Conservation (phyloP, 345 rosid species). For the Kernera saxatilis region DNA sequence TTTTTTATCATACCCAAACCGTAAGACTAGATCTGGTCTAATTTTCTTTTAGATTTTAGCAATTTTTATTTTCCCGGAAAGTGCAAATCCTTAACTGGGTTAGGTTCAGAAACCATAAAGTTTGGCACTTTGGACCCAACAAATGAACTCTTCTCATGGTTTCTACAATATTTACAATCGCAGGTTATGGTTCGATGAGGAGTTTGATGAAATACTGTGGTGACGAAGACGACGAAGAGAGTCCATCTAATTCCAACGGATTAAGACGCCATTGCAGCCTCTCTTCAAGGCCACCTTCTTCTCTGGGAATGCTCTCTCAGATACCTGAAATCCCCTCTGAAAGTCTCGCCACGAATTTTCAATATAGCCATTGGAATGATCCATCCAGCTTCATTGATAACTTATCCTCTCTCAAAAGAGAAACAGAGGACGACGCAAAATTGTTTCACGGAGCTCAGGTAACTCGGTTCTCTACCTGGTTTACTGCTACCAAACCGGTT, state of each 20-base stretch:
- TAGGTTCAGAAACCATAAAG: neutral
- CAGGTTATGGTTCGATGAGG: conserved; percentile 55
- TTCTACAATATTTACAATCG: conserved; percentile 18
- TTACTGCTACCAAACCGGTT: conserved; percentile 13
- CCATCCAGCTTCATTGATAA: conserved; percentile 42
- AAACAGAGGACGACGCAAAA: conserved; percentile 35
- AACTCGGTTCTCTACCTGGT: conserved; percentile 7
- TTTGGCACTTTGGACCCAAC: conserved; percentile 6
- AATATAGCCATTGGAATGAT: conserved; percentile 59
- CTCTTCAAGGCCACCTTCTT: conserved; percentile 58
- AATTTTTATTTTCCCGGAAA: neutral
- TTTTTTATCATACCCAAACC: neutral
- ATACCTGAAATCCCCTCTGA: conserved; percentile 54
- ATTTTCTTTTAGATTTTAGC: neutral
- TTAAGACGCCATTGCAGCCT: conserved; percentile 55
- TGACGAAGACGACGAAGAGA: conserved; percentile 44
- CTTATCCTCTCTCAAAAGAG: conserved; percentile 43
- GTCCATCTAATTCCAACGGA: conserved; percentile 38
- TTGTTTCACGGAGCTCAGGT: conserved; percentile 50
- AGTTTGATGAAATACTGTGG: conserved; percentile 44
- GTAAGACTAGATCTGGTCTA: conserved; percentile 17
- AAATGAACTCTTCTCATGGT: neutral
- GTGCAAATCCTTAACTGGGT: neutral
- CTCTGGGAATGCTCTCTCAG: conserved; percentile 58
- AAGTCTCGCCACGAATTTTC: conserved; percentile 33